Conservation (phyloP, 1,284 basidiomycete species). For the Ceratobasidium theobromae region DNA sequence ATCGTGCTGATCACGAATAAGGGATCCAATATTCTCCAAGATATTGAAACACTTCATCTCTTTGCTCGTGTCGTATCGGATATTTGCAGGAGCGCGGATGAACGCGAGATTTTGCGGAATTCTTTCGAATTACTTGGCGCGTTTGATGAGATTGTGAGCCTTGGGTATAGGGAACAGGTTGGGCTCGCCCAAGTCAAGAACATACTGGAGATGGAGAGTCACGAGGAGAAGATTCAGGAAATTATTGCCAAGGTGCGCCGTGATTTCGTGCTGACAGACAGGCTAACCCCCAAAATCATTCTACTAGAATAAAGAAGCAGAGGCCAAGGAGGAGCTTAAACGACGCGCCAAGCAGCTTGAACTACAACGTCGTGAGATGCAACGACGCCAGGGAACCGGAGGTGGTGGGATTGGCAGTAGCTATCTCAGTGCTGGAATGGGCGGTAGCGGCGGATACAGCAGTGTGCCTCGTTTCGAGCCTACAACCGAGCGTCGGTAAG, state of each 20-base stretch:
- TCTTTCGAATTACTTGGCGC: slow-evolving; percentile 95
- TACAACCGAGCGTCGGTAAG: slow-evolving; percentile 37
- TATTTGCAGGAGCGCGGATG: slow-evolving; percentile 83
- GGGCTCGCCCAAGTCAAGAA: slow-evolving; percentile 89
- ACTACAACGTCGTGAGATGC: slow-evolving; percentile 94
- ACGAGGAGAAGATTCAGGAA: slow-evolving; percentile 99
- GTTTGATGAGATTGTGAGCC: slow-evolving; percentile 94
- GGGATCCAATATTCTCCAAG: slow-evolving; percentile 96
- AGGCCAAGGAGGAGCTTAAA: slow-evolving; percentile 99
- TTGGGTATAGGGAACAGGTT: slow-evolving; percentile 94
- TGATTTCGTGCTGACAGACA: not conserved
- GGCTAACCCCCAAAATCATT: not conserved
- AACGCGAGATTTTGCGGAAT: slow-evolving; percentile 87
- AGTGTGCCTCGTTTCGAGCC: slow-evolving; percentile 70
- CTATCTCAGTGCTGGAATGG: slow-evolving; percentile 58
- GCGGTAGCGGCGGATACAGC: slow-evolving; percentile 56
- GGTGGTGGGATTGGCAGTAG: slow-evolving; percentile 49
- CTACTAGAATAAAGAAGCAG: slow-evolving; percentile 92
- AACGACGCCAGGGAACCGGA: slow-evolving; percentile 61
- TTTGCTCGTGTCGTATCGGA: slow-evolving; percentile 94
- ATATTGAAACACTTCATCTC: slow-evolving; percentile 94
- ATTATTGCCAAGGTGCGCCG: slow-evolving; percentile 88
- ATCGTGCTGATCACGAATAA: slow-evolving; percentile 98
- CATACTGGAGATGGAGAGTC: slow-evolving; percentile 97
- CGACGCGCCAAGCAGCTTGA: slow-evolving; percentile 97